Conservation (phyloP, 129 eudicot genomes). For the Glebionis coronaria region DNA sequence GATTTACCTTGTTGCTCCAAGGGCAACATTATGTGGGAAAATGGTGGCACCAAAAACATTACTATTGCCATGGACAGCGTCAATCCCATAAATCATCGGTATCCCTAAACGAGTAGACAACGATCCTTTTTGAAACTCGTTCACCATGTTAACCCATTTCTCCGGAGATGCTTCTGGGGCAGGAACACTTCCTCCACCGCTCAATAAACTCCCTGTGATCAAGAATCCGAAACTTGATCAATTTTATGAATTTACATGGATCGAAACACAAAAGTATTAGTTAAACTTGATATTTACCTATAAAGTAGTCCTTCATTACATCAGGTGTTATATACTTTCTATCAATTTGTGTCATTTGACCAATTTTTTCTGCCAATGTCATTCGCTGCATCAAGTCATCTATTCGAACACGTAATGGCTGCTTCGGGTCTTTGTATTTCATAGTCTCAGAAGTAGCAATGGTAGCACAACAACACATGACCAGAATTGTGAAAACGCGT, state of each 20-base stretch:
- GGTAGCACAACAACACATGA: too few species aligned
- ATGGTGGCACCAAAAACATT: constrained; percentile 78
- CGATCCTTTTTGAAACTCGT: constrained; percentile 66
- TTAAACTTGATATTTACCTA: constrained; percentile 33
- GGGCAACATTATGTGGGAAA: constrained; percentile 83
- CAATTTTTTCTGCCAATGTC: constrained; percentile 62
- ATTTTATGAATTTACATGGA: neutral
- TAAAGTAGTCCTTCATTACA: constrained; percentile 42
- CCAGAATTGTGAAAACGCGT: too few species aligned
- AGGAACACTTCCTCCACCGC: constrained; percentile 92
- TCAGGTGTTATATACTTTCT: constrained; percentile 30
- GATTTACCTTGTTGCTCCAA: constrained; percentile 83
- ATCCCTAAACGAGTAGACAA: constrained; percentile 75
- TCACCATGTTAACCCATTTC: constrained; percentile 82
- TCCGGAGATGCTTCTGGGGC: constrained; percentile 49
- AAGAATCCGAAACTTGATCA: too few species aligned
- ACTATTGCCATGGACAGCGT: constrained; percentile 86
- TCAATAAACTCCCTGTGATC: constrained; percentile 69
- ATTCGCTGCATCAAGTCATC: constrained; percentile 44
- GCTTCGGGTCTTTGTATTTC: constrained; percentile 35
- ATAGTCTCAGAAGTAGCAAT: too few species aligned
- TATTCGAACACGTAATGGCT: constrained; percentile 35
- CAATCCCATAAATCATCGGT: constrained; percentile 91
- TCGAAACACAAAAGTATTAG: neutral
- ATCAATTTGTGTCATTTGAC: constrained; percentile 71